Evolutionary conservation across 345 rosid genomes (phyloP).

Genomic region (rapeseed (Brassica napus)): DNA sequence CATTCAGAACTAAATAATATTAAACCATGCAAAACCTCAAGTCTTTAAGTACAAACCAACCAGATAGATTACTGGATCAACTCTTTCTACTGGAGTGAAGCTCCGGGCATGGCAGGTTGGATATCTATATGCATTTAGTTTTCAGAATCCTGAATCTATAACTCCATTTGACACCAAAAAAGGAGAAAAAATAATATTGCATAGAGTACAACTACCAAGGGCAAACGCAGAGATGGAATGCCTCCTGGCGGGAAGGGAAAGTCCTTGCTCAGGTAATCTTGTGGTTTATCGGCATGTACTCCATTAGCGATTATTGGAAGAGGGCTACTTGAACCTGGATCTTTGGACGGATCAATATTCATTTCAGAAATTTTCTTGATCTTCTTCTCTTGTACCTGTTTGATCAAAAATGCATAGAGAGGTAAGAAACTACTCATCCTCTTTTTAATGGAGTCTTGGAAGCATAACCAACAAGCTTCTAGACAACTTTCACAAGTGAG

Average conservation of each 20-base stretch:
- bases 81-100: neutral
- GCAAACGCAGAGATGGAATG: slow-evolving; percentile 68
- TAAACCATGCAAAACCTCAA: slow-evolving; percentile 9
- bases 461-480: neutral
- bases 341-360: slow-evolving; percentile 66
- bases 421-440: neutral
- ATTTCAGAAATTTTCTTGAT: slow-evolving; percentile 77
- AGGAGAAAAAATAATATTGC: neutral
- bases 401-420: slow-evolving; percentile 16
- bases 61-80: slow-evolving; percentile 4
- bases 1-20: slow-evolving; percentile 1
- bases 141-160: slow-evolving; percentile 26
- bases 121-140: slow-evolving; percentile 12
- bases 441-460: neutral
- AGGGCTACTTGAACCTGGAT: slow-evolving; percentile 47
- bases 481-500: slow-evolving; percentile 14
- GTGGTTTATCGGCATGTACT: slow-evolving; percentile 44
- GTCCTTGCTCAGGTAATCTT: slow-evolving; percentile 47
- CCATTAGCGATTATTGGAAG: slow-evolving; percentile 57
- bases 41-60: slow-evolving; percentile 6
- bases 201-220: slow-evolving; percentile 79
- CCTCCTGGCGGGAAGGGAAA: slow-evolving; percentile 64
- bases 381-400: slow-evolving; percentile 95
- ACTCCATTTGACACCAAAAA: slow-evolving; percentile 1
- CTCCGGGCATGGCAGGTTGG: neutral